Conservation (phyloP, 1,139 yeast genomes). For the Pichiaceae sp. region DNA sequence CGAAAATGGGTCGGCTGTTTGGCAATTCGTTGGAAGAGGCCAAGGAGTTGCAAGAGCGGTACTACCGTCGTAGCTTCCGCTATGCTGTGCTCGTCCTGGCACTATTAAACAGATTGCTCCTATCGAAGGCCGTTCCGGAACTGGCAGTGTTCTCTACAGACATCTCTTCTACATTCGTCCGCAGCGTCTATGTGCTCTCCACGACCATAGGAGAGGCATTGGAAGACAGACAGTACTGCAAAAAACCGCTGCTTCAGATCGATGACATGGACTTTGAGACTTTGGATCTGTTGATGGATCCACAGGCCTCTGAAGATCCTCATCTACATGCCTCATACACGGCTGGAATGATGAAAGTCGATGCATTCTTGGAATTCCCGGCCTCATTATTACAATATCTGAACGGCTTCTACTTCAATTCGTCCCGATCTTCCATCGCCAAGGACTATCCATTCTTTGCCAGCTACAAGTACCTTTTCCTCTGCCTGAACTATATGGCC, state of each 20-base stretch:
- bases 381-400: constrained; percentile 13
- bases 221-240: constrained; percentile 1
- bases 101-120: constrained; percentile 9
- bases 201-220: constrained; percentile 4
- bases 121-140: constrained; percentile 2
- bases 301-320: background rate
- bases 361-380: constrained; percentile 9
- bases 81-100: constrained; percentile 9
- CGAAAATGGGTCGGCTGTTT: constrained; percentile 4
- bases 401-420: constrained; percentile 20
- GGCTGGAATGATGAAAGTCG: constrained; percentile 2
- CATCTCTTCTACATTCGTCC: constrained; percentile 15
- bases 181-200: constrained; percentile 9
- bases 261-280: constrained; percentile 4
- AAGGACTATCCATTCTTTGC: constrained; percentile 19
- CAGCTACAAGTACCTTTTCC: constrained; percentile 19
- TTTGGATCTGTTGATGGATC: constrained; percentile 4
- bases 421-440: constrained; percentile 18
- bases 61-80: constrained; percentile 7
- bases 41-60: constrained; percentile 5
- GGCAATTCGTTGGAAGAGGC: constrained; percentile 8
- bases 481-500: constrained; percentile 13
- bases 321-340: constrained; percentile 1
- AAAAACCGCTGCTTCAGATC: background rate
- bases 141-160: constrained; percentile 14